Base-by-base conservation (phyloP, 352 stramenopile genomes). In the Pythium monospermum region DNA sequence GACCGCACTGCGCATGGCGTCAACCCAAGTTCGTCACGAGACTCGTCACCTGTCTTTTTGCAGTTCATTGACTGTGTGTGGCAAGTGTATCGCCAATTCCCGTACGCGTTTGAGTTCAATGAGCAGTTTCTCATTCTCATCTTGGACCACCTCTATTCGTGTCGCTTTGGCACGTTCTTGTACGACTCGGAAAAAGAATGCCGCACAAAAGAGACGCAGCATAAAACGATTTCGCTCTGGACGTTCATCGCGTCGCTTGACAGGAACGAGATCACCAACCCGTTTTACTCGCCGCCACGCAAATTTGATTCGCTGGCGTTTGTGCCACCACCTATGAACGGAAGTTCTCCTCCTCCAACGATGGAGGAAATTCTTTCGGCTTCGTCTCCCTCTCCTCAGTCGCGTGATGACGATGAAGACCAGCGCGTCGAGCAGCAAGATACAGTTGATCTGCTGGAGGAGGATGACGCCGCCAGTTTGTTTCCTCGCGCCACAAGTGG, bases 21-120 rank as follows among this genome's bases (percentile, higher is more conserved):
- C 13, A 79, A 67, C 15, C 61, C 63, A 1, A 44, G 53, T 13
- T 86, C 96, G 40, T 94, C 96, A 38, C 89, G 94, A n/a, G 91
- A 99, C 68, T 83, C 95, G 8, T 98, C 96, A 33, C 97, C 97
- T 2, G 91, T 99, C 32, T 99, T 99, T 69, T 52, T 94, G n/a
- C 83, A 93, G 57, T 94, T 76, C 71, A 81, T 94, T 36, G 83
- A 94, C 52, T 92, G 82, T n/a, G 83, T 94, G 10, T 93, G 75
- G 73, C 84, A 94, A 51, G 56, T 93, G 11, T 57, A 83, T 26
- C 50, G 55, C 27, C 84, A 94, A 47, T 94, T 86, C 39, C 84
- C 84, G 3, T 79, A 69, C 27, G 70, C 83, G 16, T 94, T 93
- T 42, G 80, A 94, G 70, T 94, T 94, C 57, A 91, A 92, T 50